Evolutionary conservation across 495 filamentous ascomycete genomes (phyloP).

Genomic region (Hypoxylon subgilvum): DNA sequence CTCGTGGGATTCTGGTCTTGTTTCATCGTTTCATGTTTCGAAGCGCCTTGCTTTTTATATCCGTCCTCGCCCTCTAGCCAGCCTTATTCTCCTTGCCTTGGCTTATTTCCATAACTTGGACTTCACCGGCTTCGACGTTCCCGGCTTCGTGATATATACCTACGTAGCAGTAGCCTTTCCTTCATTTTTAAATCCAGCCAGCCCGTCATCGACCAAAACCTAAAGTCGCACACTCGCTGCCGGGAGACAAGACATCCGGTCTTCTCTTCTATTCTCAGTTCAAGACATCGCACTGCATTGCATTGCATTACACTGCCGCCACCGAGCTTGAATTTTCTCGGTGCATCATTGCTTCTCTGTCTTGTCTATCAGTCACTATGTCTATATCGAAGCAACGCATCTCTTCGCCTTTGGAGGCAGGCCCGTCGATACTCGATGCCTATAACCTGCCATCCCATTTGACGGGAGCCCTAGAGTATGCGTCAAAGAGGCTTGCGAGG

Average conservation of each 20-base stretch:
- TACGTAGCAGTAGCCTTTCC: not conserved
- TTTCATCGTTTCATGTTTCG: slow-evolving; percentile 42
- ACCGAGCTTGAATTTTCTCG: not conserved
- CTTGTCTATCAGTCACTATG: slow-evolving; percentile 28
- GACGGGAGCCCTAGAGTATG: slow-evolving; percentile 55
- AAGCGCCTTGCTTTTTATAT: slow-evolving; percentile 39
- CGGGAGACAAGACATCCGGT: slow-evolving; percentile 17
- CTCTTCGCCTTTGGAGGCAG: slow-evolving; percentile 62
- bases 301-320: slow-evolving; percentile 3
- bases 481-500: slow-evolving; percentile 55
- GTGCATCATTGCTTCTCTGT: not conserved
- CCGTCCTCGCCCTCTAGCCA: slow-evolving; percentile 7
- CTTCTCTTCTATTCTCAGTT: slow-evolving; percentile 15
- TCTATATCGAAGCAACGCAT: slow-evolving; percentile 54
- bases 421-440: slow-evolving; percentile 54
- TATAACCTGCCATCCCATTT: slow-evolving; percentile 54
- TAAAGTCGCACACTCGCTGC: slow-evolving; percentile 1
- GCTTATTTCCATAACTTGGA: slow-evolving; percentile 16
- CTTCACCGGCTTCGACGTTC: slow-evolving; percentile 1
- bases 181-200: slow-evolving; percentile 6
- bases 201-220: slow-evolving; percentile 21
- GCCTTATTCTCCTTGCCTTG: slow-evolving; percentile 5
- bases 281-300: slow-evolving; percentile 2
- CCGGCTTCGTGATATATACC: slow-evolving; percentile 21
- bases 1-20: slow-evolving; percentile 17